These are phyloP conservation scores for Fusarium gaditjirri DNA, from an alignment of 2,329 filamentous ascomycete species.

Conservation along the genomic window DNA sequence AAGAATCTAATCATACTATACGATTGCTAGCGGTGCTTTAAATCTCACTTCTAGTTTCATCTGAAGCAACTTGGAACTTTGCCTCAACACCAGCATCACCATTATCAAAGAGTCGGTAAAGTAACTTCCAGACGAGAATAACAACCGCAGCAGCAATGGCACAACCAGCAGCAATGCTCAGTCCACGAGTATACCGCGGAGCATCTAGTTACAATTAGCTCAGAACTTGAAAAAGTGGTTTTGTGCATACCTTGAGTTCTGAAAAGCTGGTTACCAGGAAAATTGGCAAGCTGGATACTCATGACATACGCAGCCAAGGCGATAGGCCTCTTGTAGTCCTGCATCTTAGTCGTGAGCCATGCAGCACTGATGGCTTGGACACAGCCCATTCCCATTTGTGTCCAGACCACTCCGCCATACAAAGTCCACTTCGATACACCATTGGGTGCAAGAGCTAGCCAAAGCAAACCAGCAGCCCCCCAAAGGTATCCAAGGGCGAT, in stretches of 20 bases:
- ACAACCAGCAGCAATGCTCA: slow-evolving; percentile 42
- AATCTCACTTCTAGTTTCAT: not conserved
- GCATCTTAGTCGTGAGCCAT: slow-evolving; percentile 46
- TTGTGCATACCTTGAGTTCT: slow-evolving; percentile 36
- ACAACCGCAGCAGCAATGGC: slow-evolving; percentile 40
- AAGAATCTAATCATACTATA: too few relatives aligned
- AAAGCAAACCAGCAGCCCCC: slow-evolving; percentile 43
- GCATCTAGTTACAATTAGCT: slow-evolving; percentile 29
- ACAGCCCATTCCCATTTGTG: slow-evolving; percentile 48
- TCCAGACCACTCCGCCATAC: slow-evolving; percentile 47
- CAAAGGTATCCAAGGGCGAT: slow-evolving; percentile 44
- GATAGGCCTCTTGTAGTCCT: slow-evolving; percentile 44
- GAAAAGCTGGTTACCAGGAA: slow-evolving; percentile 47
- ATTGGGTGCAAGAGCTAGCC: slow-evolving; percentile 43
- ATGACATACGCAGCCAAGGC: slow-evolving; percentile 47
- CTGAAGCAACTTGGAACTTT: not conserved
- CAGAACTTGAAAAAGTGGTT: accelerated
- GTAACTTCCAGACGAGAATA: slow-evolving; percentile 45
- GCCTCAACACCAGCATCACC: slow-evolving; percentile 43
- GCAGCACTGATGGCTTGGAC: slow-evolving; percentile 47
- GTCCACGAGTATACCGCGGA: slow-evolving; percentile 41
- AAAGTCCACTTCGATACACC: slow-evolving; percentile 41
- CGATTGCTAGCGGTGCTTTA: not conserved
- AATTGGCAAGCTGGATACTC: slow-evolving; percentile 47
- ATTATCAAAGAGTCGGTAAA: slow-evolving; percentile 44